A percentile compares a stretch with the other conserved stretches of the same genome.
phyloP scores from a whole-genome alignment of 345 rosid species.

The Brassica nigra region DNA sequence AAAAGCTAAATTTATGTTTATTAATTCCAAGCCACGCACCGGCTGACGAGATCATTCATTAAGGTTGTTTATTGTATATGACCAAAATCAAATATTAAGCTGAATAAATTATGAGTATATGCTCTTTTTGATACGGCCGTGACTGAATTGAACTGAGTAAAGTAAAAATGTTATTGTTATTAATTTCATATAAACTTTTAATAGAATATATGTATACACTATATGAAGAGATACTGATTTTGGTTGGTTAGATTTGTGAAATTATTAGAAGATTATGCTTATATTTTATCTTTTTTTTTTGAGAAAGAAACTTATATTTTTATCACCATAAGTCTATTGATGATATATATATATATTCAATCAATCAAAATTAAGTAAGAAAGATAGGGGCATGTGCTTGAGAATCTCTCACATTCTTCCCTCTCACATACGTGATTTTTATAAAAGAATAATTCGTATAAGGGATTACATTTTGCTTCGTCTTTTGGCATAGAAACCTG shows the following conservation, averaged over 20 bases:
- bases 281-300: too few species aligned
- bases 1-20: background rate
- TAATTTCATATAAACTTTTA: background rate
- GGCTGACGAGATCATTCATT: background rate
- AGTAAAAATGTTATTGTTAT: background rate
- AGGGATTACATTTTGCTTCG: slow-evolving; percentile 15
- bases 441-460: background rate
- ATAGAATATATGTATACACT: background rate
- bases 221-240: background rate
- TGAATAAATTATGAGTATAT: background rate
- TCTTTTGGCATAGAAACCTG: slow-evolving; percentile 22
- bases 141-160: background rate
- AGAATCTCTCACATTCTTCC: background rate
- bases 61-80: background rate
- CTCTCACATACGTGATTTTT: background rate
- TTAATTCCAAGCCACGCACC: background rate
- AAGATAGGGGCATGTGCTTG: background rate
- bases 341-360: background rate
- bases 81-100: background rate
- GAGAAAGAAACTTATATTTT: background rate
- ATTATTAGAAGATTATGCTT: background rate
- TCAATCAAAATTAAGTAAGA: background rate
- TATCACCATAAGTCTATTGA: background rate
- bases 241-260: background rate
- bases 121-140: background rate